A percentile compares a stretch with the other conserved stretches of the same genome.
Conservation (phyloP, 352 stramenopile genomes). For the Phytopythium chamaehyphon region DNA sequence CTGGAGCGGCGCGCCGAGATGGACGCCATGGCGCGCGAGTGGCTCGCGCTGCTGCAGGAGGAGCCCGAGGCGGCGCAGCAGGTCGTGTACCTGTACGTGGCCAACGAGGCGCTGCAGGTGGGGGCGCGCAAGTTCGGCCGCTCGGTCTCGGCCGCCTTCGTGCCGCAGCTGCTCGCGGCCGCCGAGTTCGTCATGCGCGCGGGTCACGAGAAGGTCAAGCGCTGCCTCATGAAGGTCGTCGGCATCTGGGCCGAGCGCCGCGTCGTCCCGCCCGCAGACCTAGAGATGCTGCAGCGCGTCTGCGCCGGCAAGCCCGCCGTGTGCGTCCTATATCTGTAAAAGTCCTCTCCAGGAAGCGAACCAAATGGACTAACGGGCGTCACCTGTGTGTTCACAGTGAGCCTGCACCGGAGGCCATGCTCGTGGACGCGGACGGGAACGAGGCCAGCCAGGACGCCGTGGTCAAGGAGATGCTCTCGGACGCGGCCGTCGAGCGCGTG, state of each 20-base stretch:
- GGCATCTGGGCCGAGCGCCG: conserved; percentile 80
- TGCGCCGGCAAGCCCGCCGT: conserved; percentile 60
- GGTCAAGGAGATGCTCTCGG: conserved; percentile 35
- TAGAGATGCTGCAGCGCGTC: conserved; percentile 72
- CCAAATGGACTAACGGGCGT: too few species aligned
- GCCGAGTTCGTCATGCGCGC: conserved; percentile 62
- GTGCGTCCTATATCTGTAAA: too few species aligned
- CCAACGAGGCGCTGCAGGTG: conserved; percentile 85
- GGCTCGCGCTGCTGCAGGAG: conserved; percentile 38
- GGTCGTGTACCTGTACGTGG: conserved; percentile 82
- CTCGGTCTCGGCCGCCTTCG: conserved; percentile 58
- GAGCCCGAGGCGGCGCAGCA: conserved; percentile 58
- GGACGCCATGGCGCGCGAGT: conserved; percentile 57
- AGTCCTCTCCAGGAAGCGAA: too few species aligned
- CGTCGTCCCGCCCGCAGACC: conserved; percentile 43
- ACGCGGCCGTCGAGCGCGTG: conserved; percentile 33
- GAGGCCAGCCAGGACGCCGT: conserved; percentile 16
- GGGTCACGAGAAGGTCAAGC: conserved; percentile 80
- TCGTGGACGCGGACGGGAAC: conserved; percentile 9
- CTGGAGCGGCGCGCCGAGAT: conserved; percentile 55
- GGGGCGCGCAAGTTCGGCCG: conserved; percentile 78
- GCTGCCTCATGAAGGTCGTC: conserved; percentile 82
- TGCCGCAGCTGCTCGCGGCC: conserved; percentile 47
- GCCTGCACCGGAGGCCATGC: conserved; percentile 14
- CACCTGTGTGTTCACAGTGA: conserved; percentile 19